A percentile compares a stretch with the other conserved stretches of the same genome.
These are phyloP conservation scores for Xylogone sp. DNA, from an alignment of 2,329 filamentous ascomycete species.

Conservation along the genomic window DNA sequence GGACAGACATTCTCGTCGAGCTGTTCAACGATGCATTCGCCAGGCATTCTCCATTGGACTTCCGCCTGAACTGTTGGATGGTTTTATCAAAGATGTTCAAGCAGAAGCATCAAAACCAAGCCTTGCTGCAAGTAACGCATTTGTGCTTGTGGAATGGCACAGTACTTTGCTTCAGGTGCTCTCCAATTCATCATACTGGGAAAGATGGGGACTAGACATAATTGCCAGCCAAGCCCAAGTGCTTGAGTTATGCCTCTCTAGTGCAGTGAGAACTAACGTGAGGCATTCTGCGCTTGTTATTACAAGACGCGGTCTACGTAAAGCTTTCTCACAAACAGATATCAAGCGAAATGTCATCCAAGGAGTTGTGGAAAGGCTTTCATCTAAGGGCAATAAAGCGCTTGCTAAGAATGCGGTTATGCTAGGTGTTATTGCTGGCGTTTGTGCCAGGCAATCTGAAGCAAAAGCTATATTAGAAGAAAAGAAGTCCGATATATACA, in stretches of 20 bases:
- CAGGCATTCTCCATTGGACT: slow-evolving; percentile 58
- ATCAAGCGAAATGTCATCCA: slow-evolving; percentile 43
- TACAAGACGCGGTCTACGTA: slow-evolving; percentile 75
- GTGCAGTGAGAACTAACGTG: slow-evolving; percentile 59
- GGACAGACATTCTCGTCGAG: slow-evolving; percentile 79
- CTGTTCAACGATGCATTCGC: slow-evolving; percentile 76
- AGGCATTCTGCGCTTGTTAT: slow-evolving; percentile 71
- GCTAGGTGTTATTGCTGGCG: slow-evolving; percentile 82
- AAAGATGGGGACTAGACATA: slow-evolving; percentile 60
- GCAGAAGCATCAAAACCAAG: slow-evolving; percentile 71
- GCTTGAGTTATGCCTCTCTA: slow-evolving; percentile 72
- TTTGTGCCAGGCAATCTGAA: slow-evolving; percentile 68
- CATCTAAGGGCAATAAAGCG: slow-evolving; percentile 61
- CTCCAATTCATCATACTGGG: slow-evolving; percentile 58
- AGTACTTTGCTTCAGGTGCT: slow-evolving; percentile 73
- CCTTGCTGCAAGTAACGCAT: slow-evolving; percentile 76
- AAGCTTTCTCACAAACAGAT: slow-evolving; percentile 58
- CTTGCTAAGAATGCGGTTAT: slow-evolving; percentile 70
- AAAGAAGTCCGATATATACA: slow-evolving; percentile 69
- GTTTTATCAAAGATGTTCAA: slow-evolving; percentile 64
- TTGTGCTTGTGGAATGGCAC: slow-evolving; percentile 89
- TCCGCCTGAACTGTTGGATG: slow-evolving; percentile 54
- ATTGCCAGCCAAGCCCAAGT: slow-evolving; percentile 67
- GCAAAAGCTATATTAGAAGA: slow-evolving; percentile 59
- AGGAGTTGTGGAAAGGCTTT: slow-evolving; percentile 62